Evolutionary conservation across 306 rosid species (phyloP).

Genomic region (Astragalus membranaceus): DNA sequence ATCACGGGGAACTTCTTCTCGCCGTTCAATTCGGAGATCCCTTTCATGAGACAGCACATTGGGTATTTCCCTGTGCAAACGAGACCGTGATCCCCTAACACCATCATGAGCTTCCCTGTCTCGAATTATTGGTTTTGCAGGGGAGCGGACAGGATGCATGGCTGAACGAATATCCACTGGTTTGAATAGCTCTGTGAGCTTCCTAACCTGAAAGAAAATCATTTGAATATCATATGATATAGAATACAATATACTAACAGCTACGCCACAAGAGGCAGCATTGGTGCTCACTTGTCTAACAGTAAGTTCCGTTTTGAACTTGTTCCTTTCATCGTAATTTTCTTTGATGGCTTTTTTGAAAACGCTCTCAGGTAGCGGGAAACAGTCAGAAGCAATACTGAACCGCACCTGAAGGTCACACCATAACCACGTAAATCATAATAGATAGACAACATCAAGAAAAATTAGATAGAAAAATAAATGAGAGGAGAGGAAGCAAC

Average conservation of each 20-base stretch:
- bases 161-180: slow-evolving; percentile 44
- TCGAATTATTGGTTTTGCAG: slow-evolving; percentile 18
- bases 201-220: slow-evolving; percentile 58
- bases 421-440: slow-evolving; percentile 16
- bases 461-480: background rate
- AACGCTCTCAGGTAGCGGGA: slow-evolving; percentile 74
- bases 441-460: slow-evolving; percentile 1
- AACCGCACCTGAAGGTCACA: slow-evolving; percentile 69
- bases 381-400: slow-evolving; percentile 56
- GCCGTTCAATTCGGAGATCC: slow-evolving; percentile 25
- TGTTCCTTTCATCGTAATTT: slow-evolving; percentile 53
- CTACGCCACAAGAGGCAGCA: background rate
- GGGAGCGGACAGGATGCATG: slow-evolving; percentile 20
- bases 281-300: slow-evolving; percentile 51
- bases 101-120: slow-evolving; percentile 30
- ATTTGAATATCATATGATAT: slow-evolving; percentile 1
- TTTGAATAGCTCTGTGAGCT: slow-evolving; percentile 61
- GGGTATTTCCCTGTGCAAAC: background rate
- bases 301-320: slow-evolving; percentile 83
- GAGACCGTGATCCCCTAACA: slow-evolving; percentile 7
- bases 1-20: slow-evolving; percentile 47
- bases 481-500: slow-evolving; percentile 26
- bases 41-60: slow-evolving; percentile 38
- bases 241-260: slow-evolving; percentile 4
- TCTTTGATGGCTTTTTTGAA: slow-evolving; percentile 81